Evolutionary conservation across 2,329 filamentous ascomycete species (phyloP), one percentile per base, ranked within the genome.

Genomic region (Daldinia sp.): DNA sequence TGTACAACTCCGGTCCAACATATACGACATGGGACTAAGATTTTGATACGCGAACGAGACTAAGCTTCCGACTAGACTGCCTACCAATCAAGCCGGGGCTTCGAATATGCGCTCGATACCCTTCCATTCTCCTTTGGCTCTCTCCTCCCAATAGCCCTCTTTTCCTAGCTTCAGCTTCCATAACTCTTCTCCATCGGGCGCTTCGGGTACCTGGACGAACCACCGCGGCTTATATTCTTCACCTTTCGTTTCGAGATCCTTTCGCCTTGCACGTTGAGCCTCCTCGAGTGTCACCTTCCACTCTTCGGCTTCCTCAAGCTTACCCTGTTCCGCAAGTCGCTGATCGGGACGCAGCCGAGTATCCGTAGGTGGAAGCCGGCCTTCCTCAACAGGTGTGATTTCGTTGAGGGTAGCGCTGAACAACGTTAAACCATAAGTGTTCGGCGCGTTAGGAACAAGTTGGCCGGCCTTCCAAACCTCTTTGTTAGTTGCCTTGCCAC

Each of bases 101-200:
- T 74, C 71, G 37, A 74, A 74, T 25, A 74, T 74, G 43, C 55
- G 69, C 41, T 73, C 71, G 17, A 73, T 58, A 43, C 71, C 69
- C 66, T 73, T 74, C 73, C 72, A 74, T 10, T 72, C 70, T 7
- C 72, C 73, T 35, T 61, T 68, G 1, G 55, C 84, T 63, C 94
- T 85, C 78, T 92, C 90, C 74, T 97, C 94, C 95, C 95, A 99
- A 78, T 99, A 99, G 7, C 92, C 89, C 15, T 96, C 93, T 77
- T 90, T 93, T 17, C 93, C 93, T 2, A 82, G 82, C 80, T 89
- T 95, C 66, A 97, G 77, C 71, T 87, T 85, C 91, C 91, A 92
- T 9, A 90, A 82, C 73, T 91, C 88, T 73, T 91, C 89, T 3
- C 84, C 85, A 48, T 85, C 83, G 11, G 79, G 78, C 2, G 78